Conservation (phyloP, 495 filamentous ascomycete genomes). For the Parachaetomium inaequale region DNA sequence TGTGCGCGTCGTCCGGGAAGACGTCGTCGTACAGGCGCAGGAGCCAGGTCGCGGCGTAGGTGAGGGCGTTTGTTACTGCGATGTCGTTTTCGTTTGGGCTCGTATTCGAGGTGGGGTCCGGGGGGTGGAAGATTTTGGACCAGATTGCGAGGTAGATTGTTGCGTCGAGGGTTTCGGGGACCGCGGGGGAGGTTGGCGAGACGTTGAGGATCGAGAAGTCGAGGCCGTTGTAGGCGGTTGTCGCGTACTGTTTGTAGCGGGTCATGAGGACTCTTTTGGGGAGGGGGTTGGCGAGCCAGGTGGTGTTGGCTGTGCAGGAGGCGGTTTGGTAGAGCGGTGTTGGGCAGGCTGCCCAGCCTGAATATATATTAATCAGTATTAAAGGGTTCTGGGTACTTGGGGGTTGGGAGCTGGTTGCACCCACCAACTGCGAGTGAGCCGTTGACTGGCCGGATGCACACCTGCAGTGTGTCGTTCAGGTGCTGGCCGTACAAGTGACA, state of each 20-base stretch:
- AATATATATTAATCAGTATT: neutral
- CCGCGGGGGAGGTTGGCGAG: neutral
- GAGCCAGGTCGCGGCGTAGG: neutral
- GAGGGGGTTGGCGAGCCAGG: neutral
- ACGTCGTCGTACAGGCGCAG: conserved; percentile 13
- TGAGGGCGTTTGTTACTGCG: neutral
- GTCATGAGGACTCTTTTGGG: conserved; percentile 11
- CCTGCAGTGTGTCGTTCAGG: conserved; percentile 8
- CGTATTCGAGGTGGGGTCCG: neutral
- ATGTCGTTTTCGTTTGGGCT: neutral
- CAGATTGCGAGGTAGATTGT: conserved; percentile 3
- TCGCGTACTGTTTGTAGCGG: conserved; percentile 14
- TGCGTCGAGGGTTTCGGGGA: neutral
- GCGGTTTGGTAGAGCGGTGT: neutral
- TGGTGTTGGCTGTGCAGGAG: neutral
- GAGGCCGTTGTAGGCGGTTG: conserved; percentile 4
- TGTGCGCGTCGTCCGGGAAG: conserved; percentile 12
- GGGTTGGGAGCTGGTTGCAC: neutral
- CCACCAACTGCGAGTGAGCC: neutral
- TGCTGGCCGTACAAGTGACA: conserved; percentile 4
- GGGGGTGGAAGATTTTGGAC: neutral
- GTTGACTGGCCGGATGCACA: conserved; percentile 5
- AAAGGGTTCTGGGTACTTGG: neutral
- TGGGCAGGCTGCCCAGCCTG: conserved; percentile 11
- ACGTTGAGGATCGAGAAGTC: conserved; percentile 12